Conservation (phyloP, 805 yeast genomes). For the Komagataella phaffii region DNA sequence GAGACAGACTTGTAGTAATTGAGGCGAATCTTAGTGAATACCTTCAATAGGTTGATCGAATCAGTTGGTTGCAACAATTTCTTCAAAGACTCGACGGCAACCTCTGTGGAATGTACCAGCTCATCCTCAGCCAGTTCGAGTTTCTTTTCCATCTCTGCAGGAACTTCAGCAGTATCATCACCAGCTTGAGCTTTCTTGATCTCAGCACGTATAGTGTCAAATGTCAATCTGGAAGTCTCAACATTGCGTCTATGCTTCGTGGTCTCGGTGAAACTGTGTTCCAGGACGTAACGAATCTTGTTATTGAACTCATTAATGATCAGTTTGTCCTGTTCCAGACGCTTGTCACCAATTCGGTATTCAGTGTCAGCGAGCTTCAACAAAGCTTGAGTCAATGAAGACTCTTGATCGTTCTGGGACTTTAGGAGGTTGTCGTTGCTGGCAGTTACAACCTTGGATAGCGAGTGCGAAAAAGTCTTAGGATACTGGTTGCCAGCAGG, state of each 20-base stretch:
- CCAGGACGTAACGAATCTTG: slow-evolving; percentile 36
- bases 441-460: slow-evolving; percentile 39
- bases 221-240: slow-evolving; percentile 53
- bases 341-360: slow-evolving; percentile 49
- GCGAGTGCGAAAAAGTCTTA: slow-evolving; percentile 63
- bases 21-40: slow-evolving; percentile 58
- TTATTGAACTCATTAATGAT: slow-evolving; percentile 46
- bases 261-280: slow-evolving; percentile 48
- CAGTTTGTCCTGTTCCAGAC: slow-evolving; percentile 57
- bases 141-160: slow-evolving; percentile 38
- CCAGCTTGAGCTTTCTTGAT: slow-evolving; percentile 23
- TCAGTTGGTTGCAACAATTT: slow-evolving; percentile 56
- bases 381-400: slow-evolving; percentile 33
- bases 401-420: slow-evolving; percentile 8
- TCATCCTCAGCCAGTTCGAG: slow-evolving; percentile 59
- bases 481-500: slow-evolving; percentile 28
- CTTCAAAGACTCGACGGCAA: slow-evolving; percentile 72
- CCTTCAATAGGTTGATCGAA: slow-evolving; percentile 45
- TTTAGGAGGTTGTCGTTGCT: slow-evolving; percentile 20
- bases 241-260: slow-evolving; percentile 52
- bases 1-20: slow-evolving; percentile 46
- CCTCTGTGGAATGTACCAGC: slow-evolving; percentile 63
- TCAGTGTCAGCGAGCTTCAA: slow-evolving; percentile 42
- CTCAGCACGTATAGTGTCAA: slow-evolving; percentile 58
- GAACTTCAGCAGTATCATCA: slow-evolving; percentile 22